phyloP scores from a whole-genome alignment of 2,329 filamentous ascomycete genomes.

The Trichoderma arundinaceum region DNA sequence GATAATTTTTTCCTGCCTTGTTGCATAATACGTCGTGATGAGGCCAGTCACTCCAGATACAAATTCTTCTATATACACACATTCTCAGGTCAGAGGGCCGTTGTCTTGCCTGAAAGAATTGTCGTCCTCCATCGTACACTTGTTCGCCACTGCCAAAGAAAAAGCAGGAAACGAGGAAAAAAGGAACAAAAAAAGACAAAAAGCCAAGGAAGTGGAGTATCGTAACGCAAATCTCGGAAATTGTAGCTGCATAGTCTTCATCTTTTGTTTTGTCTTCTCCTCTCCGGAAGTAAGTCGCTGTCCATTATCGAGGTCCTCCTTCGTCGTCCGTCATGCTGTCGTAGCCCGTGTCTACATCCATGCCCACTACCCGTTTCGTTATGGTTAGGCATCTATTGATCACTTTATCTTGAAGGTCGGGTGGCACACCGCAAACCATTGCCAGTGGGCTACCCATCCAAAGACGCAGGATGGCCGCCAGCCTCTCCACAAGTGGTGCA shows the following conservation, averaged over 20 bases:
- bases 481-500: conserved; percentile 57
- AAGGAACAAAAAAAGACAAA: background rate
- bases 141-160: background rate
- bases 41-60: conserved; percentile 21
- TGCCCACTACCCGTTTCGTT: conserved; percentile 62
- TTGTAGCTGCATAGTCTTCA: background rate
- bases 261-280: background rate
- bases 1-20: conserved; percentile 25
- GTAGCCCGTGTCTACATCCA: conserved; percentile 66
- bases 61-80: conserved; percentile 27
- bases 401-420: conserved; percentile 58
- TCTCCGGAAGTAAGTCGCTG: background rate
- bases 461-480: conserved; percentile 63
- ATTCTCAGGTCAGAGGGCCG: conserved; percentile 8
- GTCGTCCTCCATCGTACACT: conserved; percentile 17
- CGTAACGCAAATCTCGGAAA: conserved; percentile 5
- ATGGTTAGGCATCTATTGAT: conserved; percentile 62
- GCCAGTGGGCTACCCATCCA: conserved; percentile 64
- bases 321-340: conserved; percentile 61
- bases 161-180: background rate
- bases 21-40: conserved; percentile 27
- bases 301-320: conserved; percentile 34
- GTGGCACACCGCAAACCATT: conserved; percentile 57
- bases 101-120: conserved; percentile 9
- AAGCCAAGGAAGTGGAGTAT: conserved; percentile 17